phyloP scores from a whole-genome alignment of 2,329 filamentous ascomycete genomes.

The Cladosporium sp. region DNA sequence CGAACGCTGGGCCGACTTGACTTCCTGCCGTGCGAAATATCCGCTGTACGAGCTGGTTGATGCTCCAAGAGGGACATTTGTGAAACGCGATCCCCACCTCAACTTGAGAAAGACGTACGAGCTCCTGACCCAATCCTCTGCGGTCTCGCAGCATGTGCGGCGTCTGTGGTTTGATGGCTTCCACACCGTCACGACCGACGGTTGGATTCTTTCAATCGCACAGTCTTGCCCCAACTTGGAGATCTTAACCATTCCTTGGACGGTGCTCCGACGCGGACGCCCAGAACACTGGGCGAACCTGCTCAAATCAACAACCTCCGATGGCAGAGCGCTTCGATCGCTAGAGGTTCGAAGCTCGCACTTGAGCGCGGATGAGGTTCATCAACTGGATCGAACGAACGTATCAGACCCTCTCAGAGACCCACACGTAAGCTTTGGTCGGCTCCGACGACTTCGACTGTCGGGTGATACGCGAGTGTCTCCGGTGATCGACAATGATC shows the following conservation, averaged over 20 bases:
- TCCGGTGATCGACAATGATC: constrained; percentile 46
- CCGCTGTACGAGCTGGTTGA: constrained; percentile 44
- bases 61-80: constrained; percentile 40
- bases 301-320: constrained; percentile 35
- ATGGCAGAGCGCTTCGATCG: constrained; percentile 40
- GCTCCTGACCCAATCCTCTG: constrained; percentile 40
- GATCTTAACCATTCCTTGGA: constrained; percentile 49
- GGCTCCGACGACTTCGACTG: constrained; percentile 46
- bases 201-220: constrained; percentile 44
- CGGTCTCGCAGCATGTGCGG: constrained; percentile 43
- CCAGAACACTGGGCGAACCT: constrained; percentile 44
- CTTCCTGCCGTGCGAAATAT: constrained; percentile 36
- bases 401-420: constrained; percentile 37
- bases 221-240: constrained; percentile 43
- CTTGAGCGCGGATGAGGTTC: constrained; percentile 41
- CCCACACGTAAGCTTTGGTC: constrained; percentile 41
- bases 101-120: constrained; percentile 43
- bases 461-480: constrained; percentile 49
- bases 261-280: constrained; percentile 44
- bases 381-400: constrained; percentile 34
- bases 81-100: constrained; percentile 48
- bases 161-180: constrained; percentile 52
- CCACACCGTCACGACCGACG: constrained; percentile 45
- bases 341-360: constrained; percentile 47
- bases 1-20: constrained; percentile 47